Percentiles rank a stretch among this genome's conserved stretches.
Evolutionary conservation across 768 basidiomycete genomes (phyloP).

Genomic region (Lyophyllum decastes): DNA sequence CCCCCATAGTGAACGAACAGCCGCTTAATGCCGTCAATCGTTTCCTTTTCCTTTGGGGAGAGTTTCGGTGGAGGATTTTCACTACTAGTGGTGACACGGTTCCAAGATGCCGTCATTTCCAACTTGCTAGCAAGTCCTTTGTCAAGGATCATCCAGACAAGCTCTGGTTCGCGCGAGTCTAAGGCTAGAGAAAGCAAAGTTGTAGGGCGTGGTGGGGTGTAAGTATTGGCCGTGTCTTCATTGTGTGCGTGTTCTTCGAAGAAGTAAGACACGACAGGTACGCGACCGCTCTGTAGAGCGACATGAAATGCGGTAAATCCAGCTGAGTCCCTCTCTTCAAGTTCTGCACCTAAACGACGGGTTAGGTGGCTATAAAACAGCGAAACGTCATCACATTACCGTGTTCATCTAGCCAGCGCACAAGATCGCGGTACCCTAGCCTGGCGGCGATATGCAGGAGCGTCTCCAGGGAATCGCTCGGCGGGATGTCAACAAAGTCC

Average conservation of each 20-base stretch:
- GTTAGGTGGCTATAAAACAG: slow-evolving; percentile 14
- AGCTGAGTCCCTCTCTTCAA: slow-evolving; percentile 64
- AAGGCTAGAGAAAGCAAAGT: slow-evolving; percentile 59
- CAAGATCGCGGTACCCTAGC: slow-evolving; percentile 55
- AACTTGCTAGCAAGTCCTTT: slow-evolving; percentile 49
- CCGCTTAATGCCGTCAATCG: slow-evolving; percentile 50
- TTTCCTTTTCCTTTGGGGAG: slow-evolving; percentile 29
- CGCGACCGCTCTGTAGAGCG: slow-evolving; percentile 54
- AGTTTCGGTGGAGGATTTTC: slow-evolving; percentile 21
- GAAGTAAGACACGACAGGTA: slow-evolving; percentile 58
- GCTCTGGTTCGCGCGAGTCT: slow-evolving; percentile 60
- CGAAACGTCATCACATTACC: slow-evolving; percentile 42
- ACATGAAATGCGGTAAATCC: slow-evolving; percentile 68
- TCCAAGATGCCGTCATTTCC: slow-evolving; percentile 56
- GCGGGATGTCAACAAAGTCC: slow-evolving; percentile 44
- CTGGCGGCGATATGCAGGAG: slow-evolving; percentile 67
- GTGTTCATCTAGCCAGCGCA: slow-evolving; percentile 72
- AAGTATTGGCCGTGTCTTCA: slow-evolving; percentile 53
- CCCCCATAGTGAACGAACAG: slow-evolving; percentile 53
- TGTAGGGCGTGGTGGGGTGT: slow-evolving; percentile 40
- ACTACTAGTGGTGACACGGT: slow-evolving; percentile 40
- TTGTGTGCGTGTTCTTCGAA: slow-evolving; percentile 60
- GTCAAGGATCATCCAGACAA: slow-evolving; percentile 65
- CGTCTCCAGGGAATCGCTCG: slow-evolving; percentile 64
- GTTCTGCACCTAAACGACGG: slow-evolving; percentile 58